Evolutionary conservation across 495 filamentous ascomycete genomes (phyloP).

Genomic region (Thozetella sp.): DNA sequence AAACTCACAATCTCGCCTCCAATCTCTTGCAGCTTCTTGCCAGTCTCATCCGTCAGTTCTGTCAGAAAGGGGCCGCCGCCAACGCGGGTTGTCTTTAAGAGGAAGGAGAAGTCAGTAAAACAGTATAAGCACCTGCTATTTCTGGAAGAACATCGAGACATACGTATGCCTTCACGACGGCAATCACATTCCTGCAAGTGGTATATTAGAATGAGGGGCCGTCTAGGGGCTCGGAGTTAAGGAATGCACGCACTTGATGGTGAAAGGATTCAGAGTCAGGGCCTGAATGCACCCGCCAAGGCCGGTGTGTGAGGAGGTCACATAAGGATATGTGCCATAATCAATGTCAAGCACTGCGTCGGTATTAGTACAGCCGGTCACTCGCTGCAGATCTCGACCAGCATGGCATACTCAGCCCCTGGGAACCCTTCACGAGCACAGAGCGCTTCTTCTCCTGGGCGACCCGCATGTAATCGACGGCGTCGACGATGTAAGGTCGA

Average conservation of each 20-base stretch:
- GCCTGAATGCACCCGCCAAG: constrained; percentile 80
- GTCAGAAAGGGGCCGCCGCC: constrained; percentile 84
- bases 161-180: constrained; percentile 80
- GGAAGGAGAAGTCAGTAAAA: constrained; percentile 1
- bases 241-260: constrained; percentile 35
- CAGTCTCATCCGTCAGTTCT: constrained; percentile 66
- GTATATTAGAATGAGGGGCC: constrained; percentile 28
- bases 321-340: constrained; percentile 78
- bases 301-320: constrained; percentile 77
- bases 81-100: constrained; percentile 60
- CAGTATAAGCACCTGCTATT: background rate
- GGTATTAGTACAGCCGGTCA: constrained; percentile 4
- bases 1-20: constrained; percentile 29
- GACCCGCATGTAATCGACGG: constrained; percentile 55
- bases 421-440: constrained; percentile 86
- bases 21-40: constrained; percentile 45
- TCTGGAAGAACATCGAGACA: background rate
- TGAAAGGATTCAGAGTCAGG: constrained; percentile 55
- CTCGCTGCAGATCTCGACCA: constrained; percentile 43
- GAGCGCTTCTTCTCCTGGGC: constrained; percentile 60
- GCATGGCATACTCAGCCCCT: too few species aligned
- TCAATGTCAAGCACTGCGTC: constrained; percentile 28
- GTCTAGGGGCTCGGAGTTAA: too few species aligned
- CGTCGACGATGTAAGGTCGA: constrained; percentile 74
- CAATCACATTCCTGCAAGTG: constrained; percentile 56